These are phyloP conservation scores for Buxus sempervirens DNA, from an alignment of 164 flowering plant species.

Conservation along the genomic window DNA sequence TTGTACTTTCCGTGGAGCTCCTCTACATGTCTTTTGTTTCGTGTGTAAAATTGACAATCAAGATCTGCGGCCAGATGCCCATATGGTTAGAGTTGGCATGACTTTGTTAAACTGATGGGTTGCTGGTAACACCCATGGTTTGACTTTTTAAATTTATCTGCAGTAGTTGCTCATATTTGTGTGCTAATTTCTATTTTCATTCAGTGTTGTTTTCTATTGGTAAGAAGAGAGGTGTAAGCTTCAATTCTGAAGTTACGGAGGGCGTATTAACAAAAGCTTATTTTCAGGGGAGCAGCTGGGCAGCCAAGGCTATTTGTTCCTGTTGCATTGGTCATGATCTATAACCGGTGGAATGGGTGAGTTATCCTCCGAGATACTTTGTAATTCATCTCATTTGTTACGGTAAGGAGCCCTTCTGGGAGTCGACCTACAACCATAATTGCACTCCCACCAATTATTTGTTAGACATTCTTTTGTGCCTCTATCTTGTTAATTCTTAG, in stretches of 20 bases:
- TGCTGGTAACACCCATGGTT: background rate
- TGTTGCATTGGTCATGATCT: slow-evolving; percentile 83
- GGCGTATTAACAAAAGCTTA: slow-evolving; percentile 12
- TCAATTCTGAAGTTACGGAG: background rate
- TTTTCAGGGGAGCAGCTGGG: slow-evolving; percentile 72
- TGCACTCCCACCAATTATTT: background rate
- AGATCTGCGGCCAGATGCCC: too few species aligned
- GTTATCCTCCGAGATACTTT: slow-evolving; percentile 9
- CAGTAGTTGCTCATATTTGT: background rate
- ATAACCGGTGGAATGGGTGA: slow-evolving; percentile 91
- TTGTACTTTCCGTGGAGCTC: too few species aligned
- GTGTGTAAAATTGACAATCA: too few species aligned
- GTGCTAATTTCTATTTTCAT: background rate
- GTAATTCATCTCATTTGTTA: too few species aligned
- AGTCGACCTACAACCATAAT: background rate
- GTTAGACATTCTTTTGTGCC: background rate
- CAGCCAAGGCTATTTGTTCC: slow-evolving; percentile 90
- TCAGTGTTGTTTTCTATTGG: background rate
- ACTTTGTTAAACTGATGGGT: too few species aligned
- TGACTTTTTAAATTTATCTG: background rate
- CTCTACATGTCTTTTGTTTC: too few species aligned
- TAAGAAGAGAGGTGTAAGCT: background rate
- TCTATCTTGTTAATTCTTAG: background rate
- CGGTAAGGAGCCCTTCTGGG: background rate
- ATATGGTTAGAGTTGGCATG: too few species aligned